Base-by-base conservation (phyloP, 148 eudicot genomes). In the Chenopodium quinoa region DNA sequence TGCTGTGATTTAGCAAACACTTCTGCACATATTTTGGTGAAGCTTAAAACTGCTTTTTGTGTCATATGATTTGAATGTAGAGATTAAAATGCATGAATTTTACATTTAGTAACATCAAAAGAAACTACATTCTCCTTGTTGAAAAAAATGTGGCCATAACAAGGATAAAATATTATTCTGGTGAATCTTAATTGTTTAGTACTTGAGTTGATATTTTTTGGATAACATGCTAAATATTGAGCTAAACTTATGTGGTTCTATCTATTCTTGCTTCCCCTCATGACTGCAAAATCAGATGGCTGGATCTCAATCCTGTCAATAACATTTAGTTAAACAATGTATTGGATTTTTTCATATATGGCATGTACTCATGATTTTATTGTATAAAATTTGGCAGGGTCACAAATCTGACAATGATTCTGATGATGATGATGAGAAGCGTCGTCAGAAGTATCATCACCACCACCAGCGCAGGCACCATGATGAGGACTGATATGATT, bases 391-490 rank as follows among this genome's bases (percentile, higher is more conserved):
- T 20, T 50, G 10, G 65, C 81, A 84, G 83, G 74, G 78, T 75
- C 78, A 29, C 71, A 31, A 31, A 31, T 31, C 32, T 31, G 32
- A 31, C 32, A 58, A 77, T 64, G 83, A 80, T 77, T 84, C 86
- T 71, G 82, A 65, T 58, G 86, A 84, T 71, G 86, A 80, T 73
- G 82, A 84, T 19, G 79, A 84, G 66, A 73, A 70, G 60, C 79
- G 73, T 52, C 80, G 74, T 74, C 77, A 58, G 64, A 68, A 29
- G 79, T 82, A 80, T 52, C 85, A 84, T 62, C 85, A 84, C 77
- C 77, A 83, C 60, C 77, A 66, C 80, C 58, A 82, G 65, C 85
- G 85, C 76, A 75, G 77, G 76, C 76, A 83, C 80, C 77, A 83
- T 40, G 86, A 79, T 80, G 77, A 74, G 77, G 80, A 76, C 34